phyloP scores from a whole-genome alignment of 208 protist species.

The Trypanosomatidae sp. region DNA sequence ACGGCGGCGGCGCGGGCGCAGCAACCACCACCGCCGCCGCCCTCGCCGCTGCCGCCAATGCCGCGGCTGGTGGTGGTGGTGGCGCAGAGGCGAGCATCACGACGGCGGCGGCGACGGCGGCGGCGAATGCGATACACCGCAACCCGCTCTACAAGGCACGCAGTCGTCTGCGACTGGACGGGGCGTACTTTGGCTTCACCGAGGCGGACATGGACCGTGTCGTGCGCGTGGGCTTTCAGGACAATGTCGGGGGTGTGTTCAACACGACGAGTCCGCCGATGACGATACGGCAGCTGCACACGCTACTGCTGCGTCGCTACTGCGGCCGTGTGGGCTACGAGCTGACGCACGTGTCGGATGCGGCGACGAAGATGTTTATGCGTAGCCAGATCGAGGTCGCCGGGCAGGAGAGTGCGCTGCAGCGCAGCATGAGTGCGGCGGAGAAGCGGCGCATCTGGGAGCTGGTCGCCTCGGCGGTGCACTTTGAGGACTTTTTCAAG shows the following conservation, averaged over 20 bases:
- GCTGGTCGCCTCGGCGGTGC: constrained; percentile 85
- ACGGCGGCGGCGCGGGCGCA: no score
- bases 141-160: constrained; percentile 36
- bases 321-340: constrained; percentile 88
- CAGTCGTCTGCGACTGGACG: constrained; percentile 52
- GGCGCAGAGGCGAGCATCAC: constrained; percentile 12
- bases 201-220: constrained; percentile 41
- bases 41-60: no score
- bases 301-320: constrained; percentile 73
- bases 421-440: constrained; percentile 34
- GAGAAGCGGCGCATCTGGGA: constrained; percentile 87
- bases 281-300: constrained; percentile 68
- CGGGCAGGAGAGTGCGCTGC: constrained; percentile 20
- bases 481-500: constrained; percentile 93
- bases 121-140: constrained; percentile 8
- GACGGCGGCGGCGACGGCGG: not conserved
- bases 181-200: constrained; percentile 76
- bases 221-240: constrained; percentile 71
- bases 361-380: constrained; percentile 82
- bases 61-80: no score
- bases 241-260: constrained; percentile 59
- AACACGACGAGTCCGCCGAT: constrained; percentile 41
- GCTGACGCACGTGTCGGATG: constrained; percentile 91
- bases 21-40: no score
- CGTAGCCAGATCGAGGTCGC: constrained; percentile 84